Conservation (phyloP, 805 yeast species). For the Candida glaebosa region DNA sequence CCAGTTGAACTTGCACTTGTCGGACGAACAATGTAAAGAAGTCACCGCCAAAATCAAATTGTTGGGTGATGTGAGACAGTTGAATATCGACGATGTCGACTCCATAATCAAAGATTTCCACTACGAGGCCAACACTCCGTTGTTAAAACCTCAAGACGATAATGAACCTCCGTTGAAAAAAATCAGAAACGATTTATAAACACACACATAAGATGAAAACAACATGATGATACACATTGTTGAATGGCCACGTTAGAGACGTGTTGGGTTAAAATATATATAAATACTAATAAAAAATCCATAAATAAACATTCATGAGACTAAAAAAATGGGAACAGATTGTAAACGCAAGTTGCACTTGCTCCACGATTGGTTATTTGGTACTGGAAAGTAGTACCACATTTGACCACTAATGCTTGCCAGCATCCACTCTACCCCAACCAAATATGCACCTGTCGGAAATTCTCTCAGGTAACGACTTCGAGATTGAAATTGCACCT, state of each 20-base stretch:
- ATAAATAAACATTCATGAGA: too few relatives aligned
- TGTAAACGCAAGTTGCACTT: too few relatives aligned
- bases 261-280: neutral
- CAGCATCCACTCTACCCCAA: too few relatives aligned
- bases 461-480: too few relatives aligned
- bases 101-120: slow-evolving; percentile 56
- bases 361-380: too few relatives aligned
- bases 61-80: slow-evolving; percentile 58
- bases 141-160: slow-evolving; percentile 18
- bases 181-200: neutral
- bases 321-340: too few relatives aligned
- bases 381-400: too few relatives aligned
- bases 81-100: slow-evolving; percentile 59
- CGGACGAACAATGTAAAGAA: slow-evolving; percentile 56
- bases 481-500: too few relatives aligned
- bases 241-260: slow-evolving; percentile 1
- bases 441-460: too few relatives aligned
- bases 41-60: slow-evolving; percentile 52
- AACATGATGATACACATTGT: too few relatives aligned
- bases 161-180: slow-evolving; percentile 9
- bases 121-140: slow-evolving; percentile 34
- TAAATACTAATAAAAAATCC: neutral
- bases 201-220: too few relatives aligned
- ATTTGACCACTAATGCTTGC: too few relatives aligned
- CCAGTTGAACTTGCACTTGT: slow-evolving; percentile 52